Conservation (phyloP, 2,329 filamentous ascomycete species). For the Didymella lethalis region DNA sequence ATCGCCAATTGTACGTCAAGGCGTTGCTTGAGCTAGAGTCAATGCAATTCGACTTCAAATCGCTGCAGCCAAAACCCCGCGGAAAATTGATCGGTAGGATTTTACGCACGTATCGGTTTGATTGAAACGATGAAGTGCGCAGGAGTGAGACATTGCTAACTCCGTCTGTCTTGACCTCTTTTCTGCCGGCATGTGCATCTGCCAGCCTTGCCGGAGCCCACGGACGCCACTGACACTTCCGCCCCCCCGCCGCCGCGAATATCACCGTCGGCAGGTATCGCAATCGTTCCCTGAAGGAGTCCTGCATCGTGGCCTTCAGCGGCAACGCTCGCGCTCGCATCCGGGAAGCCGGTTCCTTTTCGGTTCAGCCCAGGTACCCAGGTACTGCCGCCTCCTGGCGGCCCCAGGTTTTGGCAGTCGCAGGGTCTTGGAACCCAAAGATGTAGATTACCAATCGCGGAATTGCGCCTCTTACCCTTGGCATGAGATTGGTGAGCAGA, state of each 20-base stretch:
- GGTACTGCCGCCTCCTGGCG: conserved; percentile 7
- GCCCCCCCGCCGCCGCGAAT: conserved; percentile 20
- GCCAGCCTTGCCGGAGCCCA: conserved; percentile 16
- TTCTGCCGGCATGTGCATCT: conserved; percentile 18
- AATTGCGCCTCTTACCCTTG: not conserved
- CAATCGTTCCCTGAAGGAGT: conserved; percentile 8
- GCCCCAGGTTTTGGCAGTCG: conserved; percentile 17
- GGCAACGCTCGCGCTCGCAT: conserved; percentile 7
- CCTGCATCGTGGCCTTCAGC: conserved; percentile 6
- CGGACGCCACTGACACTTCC: conserved; percentile 17
- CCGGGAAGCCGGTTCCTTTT: conserved; percentile 12
- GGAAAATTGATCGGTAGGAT: conserved; percentile 19
- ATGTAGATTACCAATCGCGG: conserved; percentile 11
- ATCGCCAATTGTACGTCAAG: conserved; percentile 14
- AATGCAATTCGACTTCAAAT: conserved; percentile 13
- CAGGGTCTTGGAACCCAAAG: conserved; percentile 5
- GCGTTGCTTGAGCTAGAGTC: conserved; percentile 9
- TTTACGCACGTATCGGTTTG: conserved; percentile 16
- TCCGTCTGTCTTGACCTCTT: conserved; percentile 6
- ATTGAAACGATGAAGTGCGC: conserved; percentile 8
- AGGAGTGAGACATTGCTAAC: conserved; percentile 18
- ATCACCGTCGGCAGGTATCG: conserved; percentile 13
- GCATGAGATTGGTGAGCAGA: conserved; percentile 1
- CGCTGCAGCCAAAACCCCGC: conserved; percentile 9
- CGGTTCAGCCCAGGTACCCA: conserved; percentile 14